These are phyloP conservation scores for Irpex sp. DNA, from an alignment of 1,284 basidiomycete species.

Conservation along the genomic window DNA sequence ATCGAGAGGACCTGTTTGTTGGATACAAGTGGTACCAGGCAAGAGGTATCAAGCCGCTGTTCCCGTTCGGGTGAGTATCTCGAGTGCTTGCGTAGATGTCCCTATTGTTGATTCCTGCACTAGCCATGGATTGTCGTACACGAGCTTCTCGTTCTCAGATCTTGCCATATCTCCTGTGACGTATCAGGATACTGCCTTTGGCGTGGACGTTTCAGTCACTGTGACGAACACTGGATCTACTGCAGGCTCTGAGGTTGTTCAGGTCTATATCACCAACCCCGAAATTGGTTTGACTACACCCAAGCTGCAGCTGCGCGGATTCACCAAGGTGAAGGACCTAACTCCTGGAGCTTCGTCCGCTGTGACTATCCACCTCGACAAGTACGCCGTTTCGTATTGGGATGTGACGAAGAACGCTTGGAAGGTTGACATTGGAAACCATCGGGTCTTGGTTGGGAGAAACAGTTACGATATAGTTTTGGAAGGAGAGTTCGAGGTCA, in stretches of 20 bases:
- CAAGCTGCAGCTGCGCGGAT: slow-evolving; percentile 53
- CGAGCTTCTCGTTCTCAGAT: slow-evolving; percentile 56
- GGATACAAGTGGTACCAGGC: slow-evolving; percentile 73
- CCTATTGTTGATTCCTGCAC: slow-evolving; percentile 9
- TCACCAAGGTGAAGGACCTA: slow-evolving; percentile 51
- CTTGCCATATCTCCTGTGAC: slow-evolving; percentile 33
- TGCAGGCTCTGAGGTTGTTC: slow-evolving; percentile 62
- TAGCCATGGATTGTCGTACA: slow-evolving; percentile 72
- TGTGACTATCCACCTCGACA: slow-evolving; percentile 51
- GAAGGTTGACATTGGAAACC: slow-evolving; percentile 41
- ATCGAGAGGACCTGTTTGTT: slow-evolving; percentile 64
- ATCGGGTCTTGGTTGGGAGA: slow-evolving; percentile 44
- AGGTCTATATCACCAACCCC: slow-evolving; percentile 64
- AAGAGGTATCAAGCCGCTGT: slow-evolving; percentile 52
- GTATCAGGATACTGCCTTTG: slow-evolving; percentile 30
- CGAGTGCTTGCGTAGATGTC: neutral
- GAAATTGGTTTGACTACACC: slow-evolving; percentile 53
- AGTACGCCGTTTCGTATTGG: slow-evolving; percentile 60
- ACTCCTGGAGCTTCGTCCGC: slow-evolving; percentile 36
- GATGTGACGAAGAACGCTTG: slow-evolving; percentile 40
- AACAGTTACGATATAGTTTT: slow-evolving; percentile 44
- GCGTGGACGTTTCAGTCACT: slow-evolving; percentile 34
- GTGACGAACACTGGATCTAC: slow-evolving; percentile 57
- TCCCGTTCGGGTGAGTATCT: slow-evolving; percentile 60
- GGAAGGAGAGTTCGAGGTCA: slow-evolving; percentile 33